Percentiles rank a stretch among this genome's conserved stretches.
Conservation (phyloP, 257 asterid species). For the Solanum ossicruentum region DNA sequence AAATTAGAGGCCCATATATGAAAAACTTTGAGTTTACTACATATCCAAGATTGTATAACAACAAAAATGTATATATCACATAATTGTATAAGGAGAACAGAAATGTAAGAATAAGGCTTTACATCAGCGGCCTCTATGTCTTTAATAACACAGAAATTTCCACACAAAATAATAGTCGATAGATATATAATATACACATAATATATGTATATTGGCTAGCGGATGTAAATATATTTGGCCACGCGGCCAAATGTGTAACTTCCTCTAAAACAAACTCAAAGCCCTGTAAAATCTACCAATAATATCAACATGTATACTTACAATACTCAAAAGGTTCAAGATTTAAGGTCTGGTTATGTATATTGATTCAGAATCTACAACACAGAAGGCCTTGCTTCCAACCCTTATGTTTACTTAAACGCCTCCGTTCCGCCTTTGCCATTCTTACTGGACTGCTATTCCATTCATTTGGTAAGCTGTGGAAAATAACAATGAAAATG, state of each 20-base stretch:
- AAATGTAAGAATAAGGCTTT: background rate
- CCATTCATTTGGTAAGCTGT: constrained; percentile 84
- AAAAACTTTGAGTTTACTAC: background rate
- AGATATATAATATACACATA: background rate
- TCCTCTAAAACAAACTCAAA: constrained; percentile 7
- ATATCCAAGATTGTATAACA: background rate
- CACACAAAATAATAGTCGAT: background rate
- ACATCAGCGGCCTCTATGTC: background rate
- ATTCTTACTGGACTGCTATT: constrained; percentile 93
- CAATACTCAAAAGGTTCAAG: constrained; percentile 6
- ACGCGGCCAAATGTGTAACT: background rate
- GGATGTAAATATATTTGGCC: background rate
- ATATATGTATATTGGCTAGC: background rate
- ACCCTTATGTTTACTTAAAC: constrained; percentile 43
- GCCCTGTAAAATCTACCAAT: constrained; percentile 12
- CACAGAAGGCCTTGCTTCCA: constrained; percentile 81
- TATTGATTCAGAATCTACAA: constrained; percentile 57
- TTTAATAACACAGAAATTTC: background rate
- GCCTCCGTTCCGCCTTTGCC: constrained; percentile 62
- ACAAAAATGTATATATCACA: background rate
- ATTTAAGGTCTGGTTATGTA: constrained; percentile 2
- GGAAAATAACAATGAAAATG: background rate
- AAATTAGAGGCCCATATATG: background rate
- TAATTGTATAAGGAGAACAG: background rate
- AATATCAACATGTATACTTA: constrained; percentile 44